phyloP scores from a whole-genome alignment of 192 early-diverging fungal species.

The Helicostylum pulchrum region DNA sequence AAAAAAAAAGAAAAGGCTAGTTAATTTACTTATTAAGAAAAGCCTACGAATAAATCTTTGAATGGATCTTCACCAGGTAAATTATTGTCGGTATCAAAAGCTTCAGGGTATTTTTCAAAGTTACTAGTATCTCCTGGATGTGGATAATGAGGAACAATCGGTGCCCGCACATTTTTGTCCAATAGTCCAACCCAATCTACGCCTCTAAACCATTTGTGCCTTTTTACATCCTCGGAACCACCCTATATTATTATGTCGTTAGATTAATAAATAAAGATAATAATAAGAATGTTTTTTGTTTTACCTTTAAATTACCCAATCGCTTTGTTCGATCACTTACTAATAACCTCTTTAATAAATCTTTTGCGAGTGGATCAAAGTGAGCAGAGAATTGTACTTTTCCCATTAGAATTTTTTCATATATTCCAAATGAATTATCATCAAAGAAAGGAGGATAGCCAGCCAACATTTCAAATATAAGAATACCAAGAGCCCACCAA shows the following conservation, averaged over 20 bases:
- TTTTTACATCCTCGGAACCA: slow-evolving; percentile 89
- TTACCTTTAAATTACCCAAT: slow-evolving; percentile 84
- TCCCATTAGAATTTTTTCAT: slow-evolving; percentile 96
- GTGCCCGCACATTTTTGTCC: slow-evolving; percentile 72
- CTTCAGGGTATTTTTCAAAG: slow-evolving; percentile 97
- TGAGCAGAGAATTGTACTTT: slow-evolving; percentile 85
- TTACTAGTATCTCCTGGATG: slow-evolving; percentile 95
- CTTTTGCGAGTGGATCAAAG: slow-evolving; percentile 81
- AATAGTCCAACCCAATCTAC: slow-evolving; percentile 91
- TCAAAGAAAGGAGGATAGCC: slow-evolving; percentile 98
- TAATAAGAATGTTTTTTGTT: background rate
- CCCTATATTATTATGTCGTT: slow-evolving; percentile 42
- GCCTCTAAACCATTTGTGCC: slow-evolving; percentile 90
- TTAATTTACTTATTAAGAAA: slow-evolving; percentile 44
- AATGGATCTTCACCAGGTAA: slow-evolving; percentile 67
- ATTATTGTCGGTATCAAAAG: slow-evolving; percentile 52
- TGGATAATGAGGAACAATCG: slow-evolving; percentile 85
- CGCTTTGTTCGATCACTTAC: slow-evolving; percentile 90
- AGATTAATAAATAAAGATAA: background rate
- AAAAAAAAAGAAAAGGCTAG: background rate
- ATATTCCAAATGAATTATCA: slow-evolving; percentile 97
- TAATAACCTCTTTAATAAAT: slow-evolving; percentile 88
- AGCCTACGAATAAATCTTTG: slow-evolving; percentile 72
- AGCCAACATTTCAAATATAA: slow-evolving; percentile 98
- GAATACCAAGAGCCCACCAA: slow-evolving; percentile 98